Evolutionary conservation across 208 protist species (phyloP), one percentile per base, ranked within the genome.

Genomic region (Leishmania tropica): DNA sequence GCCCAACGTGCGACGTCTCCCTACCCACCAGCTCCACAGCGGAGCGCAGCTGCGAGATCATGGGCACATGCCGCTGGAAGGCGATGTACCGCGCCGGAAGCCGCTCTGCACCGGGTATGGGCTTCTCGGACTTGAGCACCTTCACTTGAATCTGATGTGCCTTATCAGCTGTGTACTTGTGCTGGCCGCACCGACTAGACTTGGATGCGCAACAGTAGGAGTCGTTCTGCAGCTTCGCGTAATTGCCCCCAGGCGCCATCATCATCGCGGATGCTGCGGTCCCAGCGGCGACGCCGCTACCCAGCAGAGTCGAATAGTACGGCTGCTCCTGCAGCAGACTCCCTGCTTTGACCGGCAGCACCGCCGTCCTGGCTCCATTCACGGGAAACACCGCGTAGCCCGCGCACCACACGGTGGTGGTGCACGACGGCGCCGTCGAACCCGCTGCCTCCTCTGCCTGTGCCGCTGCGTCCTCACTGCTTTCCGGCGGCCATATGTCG

Each of bases 381-480:
- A 89, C 70, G 58, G 72, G 40, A 19, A 92, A 79, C 1, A 93
- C 81, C 7, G 77, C 86, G 83, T 96, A 94, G n/a, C 94, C 94
- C 17, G 85, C 89, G 73, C 92, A 95, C 88, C 88, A 96, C 19
- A 93, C 88, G 4, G 85, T 90, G 7, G n/a, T 58, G 62, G 31
- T 76, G 28, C 6, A 45, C 17, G 31, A 10, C 51, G 79, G 76
- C 28, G 72, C 86, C 2, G 53, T 65, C 17, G 51, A 47, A 15
- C 68, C 67, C 68, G 76, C n/a, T 8, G 78, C 35, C 1, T 37
- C 67, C 35, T 42, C 35, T 42, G 42, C 64, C 8, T 58, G 10
- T 51, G 15, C 64, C 54, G 31, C 70, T 11, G 21, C 73, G 1
- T 45, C 47, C 28, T 80, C 84, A 21, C 19, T 19, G 17, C 47